Evolutionary conservation across 2,329 filamentous ascomycete genomes (phyloP), one percentile per base, ranked within the genome.

Genomic region (Claviceps purpurea): DNA sequence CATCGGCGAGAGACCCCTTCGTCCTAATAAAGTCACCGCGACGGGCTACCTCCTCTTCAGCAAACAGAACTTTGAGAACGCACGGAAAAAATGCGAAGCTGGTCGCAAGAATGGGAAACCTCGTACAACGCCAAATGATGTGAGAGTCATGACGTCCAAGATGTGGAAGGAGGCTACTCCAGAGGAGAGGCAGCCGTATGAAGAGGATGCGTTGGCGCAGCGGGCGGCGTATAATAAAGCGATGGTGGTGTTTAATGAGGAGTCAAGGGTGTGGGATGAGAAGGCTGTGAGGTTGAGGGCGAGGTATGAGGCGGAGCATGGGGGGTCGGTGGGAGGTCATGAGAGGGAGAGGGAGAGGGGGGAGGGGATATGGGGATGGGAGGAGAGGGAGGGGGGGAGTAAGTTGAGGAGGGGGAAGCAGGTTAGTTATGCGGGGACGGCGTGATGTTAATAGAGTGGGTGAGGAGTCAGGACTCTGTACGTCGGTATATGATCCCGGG

Each of bases 31-130:
- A 57, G 77, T 84, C 0, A 81, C 84, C 0, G 81, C 85, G 4
- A 97, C 94, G 62, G 86, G 91, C 0, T 97, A 95, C 67, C 76
- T 95, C 30, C 76, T 96, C 49, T 98, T 87, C 68, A 91, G 89
- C 64, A 94, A 89, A 59, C 83, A 77, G 4, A 77, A 85, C 60
- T 85, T 82, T 61, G 82, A 89, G n/a, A 67, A 68, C 22, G 81
- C 79, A 8, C 74, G 78, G 52, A 70, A 67, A 55, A 71, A 69
- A 47, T 86, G 84, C 61, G 81, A 85, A 55, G 79, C 83, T 50
- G 79, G 77, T n/a, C 79, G 84, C 58, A 68, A 65, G 52, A 72
- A 77, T 3, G 76, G 79, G 37, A 84, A 82, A 50, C 79, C 79
- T 11, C 84, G 84, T 58, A 72, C 81, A 1, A 75, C 79, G 44